Conservation (phyloP, 1,284 basidiomycete species). For the Ustilago esculenta region DNA sequence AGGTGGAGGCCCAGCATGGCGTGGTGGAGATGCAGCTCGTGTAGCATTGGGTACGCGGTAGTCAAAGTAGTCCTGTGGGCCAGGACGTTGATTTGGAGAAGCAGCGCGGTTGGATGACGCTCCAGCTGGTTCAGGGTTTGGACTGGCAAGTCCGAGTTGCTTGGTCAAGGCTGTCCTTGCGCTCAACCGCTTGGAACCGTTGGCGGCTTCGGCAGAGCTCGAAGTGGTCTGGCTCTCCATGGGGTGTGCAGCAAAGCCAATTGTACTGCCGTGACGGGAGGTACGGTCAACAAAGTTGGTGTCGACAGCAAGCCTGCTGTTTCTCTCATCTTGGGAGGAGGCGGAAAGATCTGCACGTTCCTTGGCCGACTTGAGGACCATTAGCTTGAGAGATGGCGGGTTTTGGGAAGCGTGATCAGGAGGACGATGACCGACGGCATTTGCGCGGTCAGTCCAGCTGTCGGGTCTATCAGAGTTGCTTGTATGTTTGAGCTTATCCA, state of each 20-base stretch:
- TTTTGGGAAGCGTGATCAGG: slow-evolving; percentile 62
- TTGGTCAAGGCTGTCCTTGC: slow-evolving; percentile 48
- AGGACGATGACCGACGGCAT: slow-evolving; percentile 58
- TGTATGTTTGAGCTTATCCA: not conserved
- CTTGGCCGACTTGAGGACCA: slow-evolving; percentile 56
- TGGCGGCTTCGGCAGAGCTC: not conserved
- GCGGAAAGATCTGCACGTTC: slow-evolving; percentile 14
- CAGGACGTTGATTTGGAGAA: slow-evolving; percentile 9
- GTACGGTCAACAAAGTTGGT: slow-evolving; percentile 41
- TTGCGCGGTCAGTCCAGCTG: slow-evolving; percentile 56
- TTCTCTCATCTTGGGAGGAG: slow-evolving; percentile 20
- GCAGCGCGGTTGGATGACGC: slow-evolving; percentile 1
- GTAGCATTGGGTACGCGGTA: slow-evolving; percentile 16
- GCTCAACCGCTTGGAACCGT: slow-evolving; percentile 25
- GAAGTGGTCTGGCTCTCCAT: not conserved
- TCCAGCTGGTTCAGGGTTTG: slow-evolving; percentile 12
- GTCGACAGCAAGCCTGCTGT: slow-evolving; percentile 30
- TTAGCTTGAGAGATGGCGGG: slow-evolving; percentile 58
- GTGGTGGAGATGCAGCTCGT: slow-evolving; percentile 15
- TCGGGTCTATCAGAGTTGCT: slow-evolving; percentile 23
- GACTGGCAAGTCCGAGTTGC: slow-evolving; percentile 48
- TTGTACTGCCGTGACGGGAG: slow-evolving; percentile 52
- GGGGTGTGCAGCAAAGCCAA: slow-evolving; percentile 37
- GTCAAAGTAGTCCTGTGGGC: slow-evolving; percentile 27
- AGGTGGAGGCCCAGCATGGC: slow-evolving; percentile 20